Percentiles rank a stretch among this genome's conserved stretches.
phyloP scores from a whole-genome alignment of 352 stramenopile genomes.

The Pilasporangium apinafurcum region DNA sequence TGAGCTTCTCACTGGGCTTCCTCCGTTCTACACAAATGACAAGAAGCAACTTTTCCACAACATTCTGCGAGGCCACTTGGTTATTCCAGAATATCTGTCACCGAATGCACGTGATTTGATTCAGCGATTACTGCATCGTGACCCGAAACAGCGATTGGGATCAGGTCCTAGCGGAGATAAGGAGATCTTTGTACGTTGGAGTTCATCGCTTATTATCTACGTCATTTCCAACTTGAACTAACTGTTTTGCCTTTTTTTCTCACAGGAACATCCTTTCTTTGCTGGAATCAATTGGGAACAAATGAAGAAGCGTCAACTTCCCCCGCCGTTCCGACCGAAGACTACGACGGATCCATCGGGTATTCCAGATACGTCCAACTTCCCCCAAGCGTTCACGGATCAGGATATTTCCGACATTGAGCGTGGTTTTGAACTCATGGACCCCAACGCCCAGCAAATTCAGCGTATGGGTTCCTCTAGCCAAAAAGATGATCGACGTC shows the following conservation, averaged over 20 bases:
- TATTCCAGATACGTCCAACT: conserved; percentile 80
- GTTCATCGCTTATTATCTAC: not conserved
- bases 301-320: conserved; percentile 69
- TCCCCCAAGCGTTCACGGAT: conserved; percentile 80
- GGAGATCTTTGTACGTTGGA: conserved; percentile 69
- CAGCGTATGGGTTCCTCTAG: conserved; percentile 43
- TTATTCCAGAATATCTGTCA: conserved; percentile 76
- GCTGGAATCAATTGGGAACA: conserved; percentile 78
- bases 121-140: conserved; percentile 67
- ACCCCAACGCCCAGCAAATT: conserved; percentile 52
- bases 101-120: conserved; percentile 73
- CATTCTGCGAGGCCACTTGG: conserved; percentile 76
- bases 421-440: conserved; percentile 49
- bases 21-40: conserved; percentile 86
- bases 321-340: conserved; percentile 82
- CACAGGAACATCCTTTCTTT: conserved; percentile 77
- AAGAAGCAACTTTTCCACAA: conserved; percentile 90
- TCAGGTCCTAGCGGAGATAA: conserved; percentile 66
- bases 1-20: conserved; percentile 75
- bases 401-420: conserved; percentile 86
- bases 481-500: conserved; percentile 63
- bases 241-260: not conserved
- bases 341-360: conserved; percentile 64
- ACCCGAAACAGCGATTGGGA: conserved; percentile 76
- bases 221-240: not conserved